These are phyloP conservation scores for Gymnopilus junonius DNA, from an alignment of 768 basidiomycete genomes.

Conservation along the genomic window DNA sequence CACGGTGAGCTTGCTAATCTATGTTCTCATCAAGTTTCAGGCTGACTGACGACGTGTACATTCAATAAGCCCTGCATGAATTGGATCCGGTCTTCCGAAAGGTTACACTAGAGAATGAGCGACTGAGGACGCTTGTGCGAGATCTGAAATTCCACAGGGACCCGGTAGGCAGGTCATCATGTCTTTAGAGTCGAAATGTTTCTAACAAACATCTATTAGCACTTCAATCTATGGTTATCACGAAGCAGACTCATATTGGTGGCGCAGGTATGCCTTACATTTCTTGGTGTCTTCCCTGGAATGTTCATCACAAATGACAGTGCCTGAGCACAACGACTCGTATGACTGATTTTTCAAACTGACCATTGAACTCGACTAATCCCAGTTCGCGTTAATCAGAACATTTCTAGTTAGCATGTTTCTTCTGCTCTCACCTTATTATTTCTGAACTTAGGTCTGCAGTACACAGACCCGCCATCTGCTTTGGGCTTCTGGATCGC, in stretches of 20 bases:
- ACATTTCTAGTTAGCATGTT: constrained; percentile 69
- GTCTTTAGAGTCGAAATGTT: background rate
- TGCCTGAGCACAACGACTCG: constrained; percentile 94
- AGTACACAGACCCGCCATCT: constrained; percentile 92
- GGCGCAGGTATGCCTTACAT: constrained; percentile 71
- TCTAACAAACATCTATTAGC: constrained; percentile 46
- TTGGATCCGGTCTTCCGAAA: constrained; percentile 81
- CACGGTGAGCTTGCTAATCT: constrained; percentile 57
- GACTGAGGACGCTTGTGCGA: constrained; percentile 67
- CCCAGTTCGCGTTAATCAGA: constrained; percentile 36
- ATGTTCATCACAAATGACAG: constrained; percentile 39
- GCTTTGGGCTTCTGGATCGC: constrained; percentile 98
- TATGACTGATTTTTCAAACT: constrained; percentile 42
- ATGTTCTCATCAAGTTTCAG: background rate
- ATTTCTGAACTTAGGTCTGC: constrained; percentile 10
- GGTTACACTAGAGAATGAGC: constrained; percentile 81
- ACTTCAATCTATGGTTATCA: constrained; percentile 94
- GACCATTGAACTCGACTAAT: background rate
- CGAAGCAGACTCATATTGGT: constrained; percentile 92
- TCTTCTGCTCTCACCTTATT: background rate
- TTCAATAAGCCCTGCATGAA: constrained; percentile 73
- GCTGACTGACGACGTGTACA: background rate
- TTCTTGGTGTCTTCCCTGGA: background rate
- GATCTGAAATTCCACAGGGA: constrained; percentile 85
- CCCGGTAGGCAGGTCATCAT: constrained; percentile 68